These are phyloP conservation scores for Andalucia godoyi DNA, from an alignment of 78 protist genomes.

Conservation along the genomic window DNA sequence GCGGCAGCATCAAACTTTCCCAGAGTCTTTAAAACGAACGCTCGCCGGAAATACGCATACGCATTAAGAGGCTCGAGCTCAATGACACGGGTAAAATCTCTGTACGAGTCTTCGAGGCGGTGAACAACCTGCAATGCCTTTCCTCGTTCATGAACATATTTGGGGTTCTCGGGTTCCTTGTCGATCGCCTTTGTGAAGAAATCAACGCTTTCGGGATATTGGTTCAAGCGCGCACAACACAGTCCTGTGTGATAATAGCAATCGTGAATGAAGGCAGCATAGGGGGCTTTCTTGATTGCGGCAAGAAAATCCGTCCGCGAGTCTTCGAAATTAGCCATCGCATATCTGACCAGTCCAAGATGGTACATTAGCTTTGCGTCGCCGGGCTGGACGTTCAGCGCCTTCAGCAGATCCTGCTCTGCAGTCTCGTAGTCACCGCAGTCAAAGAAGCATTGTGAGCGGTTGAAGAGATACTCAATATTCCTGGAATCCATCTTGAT, in stretches of 20 bases:
- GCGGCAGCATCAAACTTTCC: slow-evolving; percentile 27
- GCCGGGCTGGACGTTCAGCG: background rate
- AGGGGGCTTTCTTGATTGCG: background rate
- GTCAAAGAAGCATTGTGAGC: slow-evolving; percentile 14
- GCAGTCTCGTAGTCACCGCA: slow-evolving; percentile 3
- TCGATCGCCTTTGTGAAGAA: slow-evolving; percentile 12
- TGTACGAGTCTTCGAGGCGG: slow-evolving; percentile 10
- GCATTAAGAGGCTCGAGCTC: slow-evolving; percentile 23
- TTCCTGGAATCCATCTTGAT: background rate
- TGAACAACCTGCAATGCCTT: slow-evolving; percentile 17
- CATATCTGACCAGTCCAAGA: slow-evolving; percentile 4
- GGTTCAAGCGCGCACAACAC: background rate
- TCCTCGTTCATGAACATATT: slow-evolving; percentile 33
- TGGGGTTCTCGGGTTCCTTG: background rate
- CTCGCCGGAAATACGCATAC: slow-evolving; percentile 32
- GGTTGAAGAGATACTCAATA: slow-evolving; percentile 6
- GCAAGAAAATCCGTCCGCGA: background rate
- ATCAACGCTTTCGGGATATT: slow-evolving; percentile 6
- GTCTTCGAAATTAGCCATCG: background rate
- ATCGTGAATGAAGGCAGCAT: slow-evolving; percentile 5
- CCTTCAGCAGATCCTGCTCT: background rate
- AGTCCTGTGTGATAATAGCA: slow-evolving; percentile 24
- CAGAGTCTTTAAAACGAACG: slow-evolving; percentile 33
- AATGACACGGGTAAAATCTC: slow-evolving; percentile 25
- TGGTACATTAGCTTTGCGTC: slow-evolving; percentile 11